Evolutionary conservation across 75 land plant species (phyloP).

Genomic region (Azolla pinnata): DNA sequence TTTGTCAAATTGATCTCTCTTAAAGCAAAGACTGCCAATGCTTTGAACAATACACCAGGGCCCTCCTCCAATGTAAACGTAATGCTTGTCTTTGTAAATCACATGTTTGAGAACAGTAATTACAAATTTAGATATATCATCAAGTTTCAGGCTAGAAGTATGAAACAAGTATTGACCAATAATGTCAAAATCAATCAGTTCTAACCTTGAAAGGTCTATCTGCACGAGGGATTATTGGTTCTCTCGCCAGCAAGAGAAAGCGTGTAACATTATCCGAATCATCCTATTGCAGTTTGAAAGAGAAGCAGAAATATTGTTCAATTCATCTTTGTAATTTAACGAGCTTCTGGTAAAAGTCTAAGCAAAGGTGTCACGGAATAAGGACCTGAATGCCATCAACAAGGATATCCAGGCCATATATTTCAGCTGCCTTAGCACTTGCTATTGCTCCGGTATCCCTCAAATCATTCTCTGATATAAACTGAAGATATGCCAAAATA

Average conservation of each 20-base stretch:
- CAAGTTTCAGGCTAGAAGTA: background rate
- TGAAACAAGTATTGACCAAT: background rate
- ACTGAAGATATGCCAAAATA: slow-evolving; percentile 20
- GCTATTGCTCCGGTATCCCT: slow-evolving; percentile 91
- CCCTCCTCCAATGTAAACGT: slow-evolving; percentile 92
- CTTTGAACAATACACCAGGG: slow-evolving; percentile 89
- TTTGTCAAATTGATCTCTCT: slow-evolving; percentile 71
- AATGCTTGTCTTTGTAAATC: slow-evolving; percentile 61
- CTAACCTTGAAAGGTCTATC: slow-evolving; percentile 71
- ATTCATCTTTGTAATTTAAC: background rate
- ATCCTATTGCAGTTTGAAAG: slow-evolving; percentile 33
- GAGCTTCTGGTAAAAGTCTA: background rate
- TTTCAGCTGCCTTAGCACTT: slow-evolving; percentile 62
- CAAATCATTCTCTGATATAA: slow-evolving; percentile 46
- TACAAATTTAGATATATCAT: background rate
- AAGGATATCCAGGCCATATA: slow-evolving; percentile 75
- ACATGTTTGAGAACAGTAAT: background rate
- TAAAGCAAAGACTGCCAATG: slow-evolving; percentile 73
- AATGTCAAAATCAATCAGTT: background rate
- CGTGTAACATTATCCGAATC: slow-evolving; percentile 81
- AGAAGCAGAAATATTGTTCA: slow-evolving; percentile 2
- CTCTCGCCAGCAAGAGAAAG: slow-evolving; percentile 85
- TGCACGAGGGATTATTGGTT: slow-evolving; percentile 70
- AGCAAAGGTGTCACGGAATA: too few relatives aligned
- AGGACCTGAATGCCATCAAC: slow-evolving; percentile 77